These are phyloP conservation scores for Linanthus parryae DNA, from an alignment of 148 eudicot species.

Conservation along the genomic window DNA sequence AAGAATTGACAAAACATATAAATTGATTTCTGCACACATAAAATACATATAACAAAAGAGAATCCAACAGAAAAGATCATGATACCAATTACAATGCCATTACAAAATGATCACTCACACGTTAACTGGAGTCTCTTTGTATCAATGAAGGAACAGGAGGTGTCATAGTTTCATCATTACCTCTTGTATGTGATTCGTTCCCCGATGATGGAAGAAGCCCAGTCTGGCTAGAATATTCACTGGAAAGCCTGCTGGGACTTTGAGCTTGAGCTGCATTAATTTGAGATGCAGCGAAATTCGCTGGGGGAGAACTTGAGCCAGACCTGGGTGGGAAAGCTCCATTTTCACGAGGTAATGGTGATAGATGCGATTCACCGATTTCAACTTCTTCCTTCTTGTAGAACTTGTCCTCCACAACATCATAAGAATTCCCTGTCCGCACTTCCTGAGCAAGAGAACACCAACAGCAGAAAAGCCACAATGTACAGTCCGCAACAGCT, in stretches of 20 bases:
- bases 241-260: conserved; percentile 31
- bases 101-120: too few relatives aligned
- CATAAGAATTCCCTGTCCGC: conserved; percentile 73
- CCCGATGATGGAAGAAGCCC: conserved; percentile 23
- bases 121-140: too few relatives aligned
- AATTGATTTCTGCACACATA: too few relatives aligned
- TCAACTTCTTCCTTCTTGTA: conserved; percentile 33
- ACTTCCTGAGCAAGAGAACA: conserved; percentile 98
- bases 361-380: conserved; percentile 17
- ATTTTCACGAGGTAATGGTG: conserved; percentile 40
- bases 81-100: too few relatives aligned
- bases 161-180: conserved; percentile 23
- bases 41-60: too few relatives aligned
- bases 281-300: conserved; percentile 22
- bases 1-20: too few relatives aligned
- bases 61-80: too few relatives aligned
- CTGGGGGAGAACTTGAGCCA: conserved; percentile 41
- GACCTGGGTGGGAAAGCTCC: conserved; percentile 25
- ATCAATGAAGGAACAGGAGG: conserved; percentile 30
- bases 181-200: conserved; percentile 18
- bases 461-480: conserved; percentile 96
- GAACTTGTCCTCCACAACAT: conserved; percentile 60
- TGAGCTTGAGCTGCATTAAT: conserved; percentile 18
- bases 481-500: conserved; percentile 54
- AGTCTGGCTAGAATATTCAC: conserved; percentile 19